Base-by-base conservation (phyloP, 495 filamentous ascomycete genomes). In the Achaetomiella virescens region DNA sequence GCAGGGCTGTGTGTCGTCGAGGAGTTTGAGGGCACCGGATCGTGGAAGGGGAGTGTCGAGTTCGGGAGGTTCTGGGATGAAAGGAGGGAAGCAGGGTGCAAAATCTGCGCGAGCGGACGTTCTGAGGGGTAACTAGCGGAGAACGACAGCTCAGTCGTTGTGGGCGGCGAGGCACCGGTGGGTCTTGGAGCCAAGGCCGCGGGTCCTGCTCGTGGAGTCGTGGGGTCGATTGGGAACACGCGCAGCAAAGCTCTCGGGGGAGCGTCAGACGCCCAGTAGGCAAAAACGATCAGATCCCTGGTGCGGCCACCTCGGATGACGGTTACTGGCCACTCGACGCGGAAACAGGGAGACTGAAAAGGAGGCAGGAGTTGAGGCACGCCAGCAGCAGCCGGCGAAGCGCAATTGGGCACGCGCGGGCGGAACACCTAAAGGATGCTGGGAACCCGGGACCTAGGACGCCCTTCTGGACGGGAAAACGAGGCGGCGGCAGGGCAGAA, bases 151-250 rank as follows among this genome's bases (percentile, higher is more conserved):
- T 44, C 38, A 36, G 47, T 49, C 47, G 10, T 17, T 49, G 25
- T 48, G 31, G 48, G 21, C 51, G 43, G 43, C 43, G 52, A 41
- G 52, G 52, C 43, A 29, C 11, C 36, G 33, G 43, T 48, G 52
- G 56, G 50, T n/a, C 36, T 44, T 11, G 38, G 15, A 43, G 52
- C 44, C 43, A 42, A 24, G 52, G 52, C 20, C 52, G 42, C 52
- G 52, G 52, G 52, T 55, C 44, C 36, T 45, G 14, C 21, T 55
- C 43, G 43, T 55, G 35, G 52, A 55, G 52, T 42, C 52, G 52
- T 48, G 52, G 43, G 52, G 49, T 48, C 42, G 48, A 24, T 21
- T 27, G 29, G 54, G 46, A 49, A n/a, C 38, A 33, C 33, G 14
- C 27, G 29, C 41, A 42, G 45, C 57, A 54, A 50, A 48, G 53